Base-by-base conservation (phyloP, 805 yeast species). In the Cyberlindnera subsufficiens region DNA sequence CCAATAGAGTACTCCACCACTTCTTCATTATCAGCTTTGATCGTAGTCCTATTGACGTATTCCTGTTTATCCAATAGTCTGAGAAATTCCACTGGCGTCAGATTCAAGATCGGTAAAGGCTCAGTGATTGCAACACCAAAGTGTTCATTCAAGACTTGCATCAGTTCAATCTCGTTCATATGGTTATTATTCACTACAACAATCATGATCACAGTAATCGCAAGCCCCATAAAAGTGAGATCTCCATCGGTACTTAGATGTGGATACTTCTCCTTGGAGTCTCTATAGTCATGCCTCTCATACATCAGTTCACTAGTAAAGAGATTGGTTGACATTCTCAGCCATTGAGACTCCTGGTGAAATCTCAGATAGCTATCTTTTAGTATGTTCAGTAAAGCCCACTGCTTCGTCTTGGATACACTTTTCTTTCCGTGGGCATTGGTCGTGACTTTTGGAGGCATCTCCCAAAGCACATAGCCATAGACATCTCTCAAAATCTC, bases 121-220 rank as follows among this genome's bases (percentile, higher is more conserved):
- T 22, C 35, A 8, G 39, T 44, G n/a, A 15, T 39, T 1, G 35
- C 33, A 4, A 61, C 13, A 3, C 58, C 61, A 31, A 67, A 66
- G 16, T 73, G 71, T 17, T 54, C 58, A 43, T 59, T 51, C 51
- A 75, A 59, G 1, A 69, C 66, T 43, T 64, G 47, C 31, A 73
- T 32, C 39, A 75, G 60, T 45, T 65, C 70, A 9, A 57, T 68
- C 40, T 74, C 77, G 35, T 66, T 70, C 37, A 61, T 49, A 39
- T 55, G 59, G 34, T 61, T 61, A 6, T 49, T 45, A 8, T 51
- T 47, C 1, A 61, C 49, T 4, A 57, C 49, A 5, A 61, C 44
- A 6, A 57, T 32, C 17, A 54, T 47, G 1, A 59, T 19, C 9
- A 59, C 40, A 1, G 56, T 43, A 14, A 58, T 27, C 1, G 51